Conservation (phyloP, 352 stramenopile species). For the Phytophthora cactorum region DNA sequence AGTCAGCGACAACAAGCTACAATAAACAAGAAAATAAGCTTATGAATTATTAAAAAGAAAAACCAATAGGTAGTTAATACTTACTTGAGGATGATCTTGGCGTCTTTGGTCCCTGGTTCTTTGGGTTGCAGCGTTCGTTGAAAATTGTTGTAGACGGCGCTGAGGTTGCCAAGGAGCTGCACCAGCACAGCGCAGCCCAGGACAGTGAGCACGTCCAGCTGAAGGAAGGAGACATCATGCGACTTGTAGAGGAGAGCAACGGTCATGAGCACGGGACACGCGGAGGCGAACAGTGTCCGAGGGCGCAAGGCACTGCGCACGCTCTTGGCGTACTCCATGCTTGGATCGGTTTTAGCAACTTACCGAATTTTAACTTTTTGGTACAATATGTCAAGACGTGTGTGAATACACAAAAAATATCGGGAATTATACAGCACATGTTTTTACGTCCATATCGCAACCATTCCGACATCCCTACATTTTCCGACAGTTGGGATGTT, state of each 20-base stretch:
- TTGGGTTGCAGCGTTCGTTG: constrained; percentile 62
- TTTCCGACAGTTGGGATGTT: no score
- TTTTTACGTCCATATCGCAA: no score
- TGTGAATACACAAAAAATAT: no score
- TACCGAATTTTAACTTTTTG: no score
- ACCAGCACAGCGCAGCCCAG: constrained; percentile 61
- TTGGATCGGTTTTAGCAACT: neutral
- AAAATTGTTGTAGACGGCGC: constrained; percentile 74
- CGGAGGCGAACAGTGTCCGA: constrained; percentile 65
- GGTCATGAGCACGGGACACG: constrained; percentile 54
- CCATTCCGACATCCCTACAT: no score
- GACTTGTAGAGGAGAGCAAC: constrained; percentile 58
- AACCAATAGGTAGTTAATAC: constrained; percentile 4
- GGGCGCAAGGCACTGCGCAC: constrained; percentile 59
- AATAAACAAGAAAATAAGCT: constrained; percentile 10
- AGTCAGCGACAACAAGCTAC: constrained; percentile 73
- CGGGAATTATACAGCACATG: no score
- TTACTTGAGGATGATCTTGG: constrained; percentile 75
- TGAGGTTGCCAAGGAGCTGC: constrained; percentile 78
- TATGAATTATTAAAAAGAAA: constrained; percentile 2
- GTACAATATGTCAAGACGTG: no score
- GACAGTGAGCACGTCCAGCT: constrained; percentile 45
- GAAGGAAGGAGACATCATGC: constrained; percentile 42
- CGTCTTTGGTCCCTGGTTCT: constrained; percentile 35
- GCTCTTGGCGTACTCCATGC: constrained; percentile 73